Evolutionary conservation across 441 rosid genomes (phyloP).

Genomic region (Melastoma candidum): DNA sequence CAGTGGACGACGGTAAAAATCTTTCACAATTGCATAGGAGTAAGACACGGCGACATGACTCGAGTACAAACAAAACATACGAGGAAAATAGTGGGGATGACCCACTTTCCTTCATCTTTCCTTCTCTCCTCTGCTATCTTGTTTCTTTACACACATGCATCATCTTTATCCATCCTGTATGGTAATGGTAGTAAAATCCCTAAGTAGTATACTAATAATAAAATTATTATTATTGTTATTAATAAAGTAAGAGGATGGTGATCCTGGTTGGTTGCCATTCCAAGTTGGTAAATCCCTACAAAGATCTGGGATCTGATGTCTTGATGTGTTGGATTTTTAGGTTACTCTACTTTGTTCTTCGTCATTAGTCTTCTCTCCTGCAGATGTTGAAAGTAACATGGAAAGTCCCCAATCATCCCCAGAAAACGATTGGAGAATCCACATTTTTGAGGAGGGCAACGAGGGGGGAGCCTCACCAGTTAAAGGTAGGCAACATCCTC

Average conservation of each 20-base stretch:
- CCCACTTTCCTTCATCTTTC: no score
- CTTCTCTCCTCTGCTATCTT: constrained; percentile 18
- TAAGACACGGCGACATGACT: constrained; percentile 9
- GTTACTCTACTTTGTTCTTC: constrained; percentile 12
- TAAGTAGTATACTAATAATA: constrained; percentile 18
- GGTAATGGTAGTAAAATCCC: constrained; percentile 13
- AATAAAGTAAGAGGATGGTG: constrained; percentile 3
- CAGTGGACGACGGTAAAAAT: no score
- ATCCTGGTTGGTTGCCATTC: constrained; percentile 7
- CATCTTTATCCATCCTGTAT: constrained; percentile 18
- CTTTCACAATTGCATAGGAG: no score
- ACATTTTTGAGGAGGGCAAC: neutral
- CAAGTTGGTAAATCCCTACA: constrained; percentile 25
- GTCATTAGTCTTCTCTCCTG: constrained; percentile 24
- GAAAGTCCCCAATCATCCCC: neutral
- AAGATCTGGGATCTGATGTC: constrained; percentile 1
- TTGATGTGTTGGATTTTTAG: constrained; percentile 22
- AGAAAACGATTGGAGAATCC: no score
- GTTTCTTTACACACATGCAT: constrained; percentile 33
- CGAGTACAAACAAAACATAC: neutral
- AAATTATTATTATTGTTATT: neutral
- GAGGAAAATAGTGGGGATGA: constrained; percentile 9
- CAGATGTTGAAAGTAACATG: constrained; percentile 3
- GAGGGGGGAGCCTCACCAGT: constrained; percentile 18
- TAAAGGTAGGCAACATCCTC: constrained; percentile 6